Evolutionary conservation across 78 protist genomes (phyloP), one percentile per base, ranked within the genome.

Genomic region (Parvularia atlantis): DNA sequence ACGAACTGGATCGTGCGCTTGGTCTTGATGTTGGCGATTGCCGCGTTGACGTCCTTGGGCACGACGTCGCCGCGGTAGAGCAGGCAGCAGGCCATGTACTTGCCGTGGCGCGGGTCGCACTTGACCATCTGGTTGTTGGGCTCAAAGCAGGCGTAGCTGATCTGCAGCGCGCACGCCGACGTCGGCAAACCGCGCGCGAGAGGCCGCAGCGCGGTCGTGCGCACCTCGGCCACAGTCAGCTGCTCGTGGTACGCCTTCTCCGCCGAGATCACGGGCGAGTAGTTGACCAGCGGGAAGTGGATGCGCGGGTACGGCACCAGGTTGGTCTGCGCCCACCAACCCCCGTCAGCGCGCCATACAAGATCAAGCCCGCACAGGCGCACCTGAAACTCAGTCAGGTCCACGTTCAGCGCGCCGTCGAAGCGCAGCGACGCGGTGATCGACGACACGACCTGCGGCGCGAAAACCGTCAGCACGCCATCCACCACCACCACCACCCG

Each of bases 31-130:
- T 85, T 84, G 76, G 97, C 91, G 72, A 97, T 91, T 62, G 98
- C 87, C 11, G 83, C 82, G 83, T 91, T 89, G 73, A 92, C 99
- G 79, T 97, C 99, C 93, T 97, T 95, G 66, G 98, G 98, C 30
- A 92, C 96, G 37, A 97, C 96, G 75, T 92, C 97, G 48, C 99
- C 99, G 31, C 99, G 96, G 89, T 93, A 97, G 86, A 95, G 84
- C 67, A 95, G 69, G 91, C 98, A 93, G 89, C 94, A 84, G 24
- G 99, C 95, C 98, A 97, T 94, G 90, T 93, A 95, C 89, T 94
- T 94, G 67, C 99, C 99, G 73, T 85, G 91, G 58, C 95, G 87
- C 56, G 98, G 98, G 84, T 97, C 98, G 72, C 98, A 94, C 91
- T 94, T 94, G 82, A 86, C 94, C 97, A 97, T 88, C 88, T 86